Conservation (phyloP, 2,329 filamentous ascomycete species). For the Apiospora arundinis region DNA sequence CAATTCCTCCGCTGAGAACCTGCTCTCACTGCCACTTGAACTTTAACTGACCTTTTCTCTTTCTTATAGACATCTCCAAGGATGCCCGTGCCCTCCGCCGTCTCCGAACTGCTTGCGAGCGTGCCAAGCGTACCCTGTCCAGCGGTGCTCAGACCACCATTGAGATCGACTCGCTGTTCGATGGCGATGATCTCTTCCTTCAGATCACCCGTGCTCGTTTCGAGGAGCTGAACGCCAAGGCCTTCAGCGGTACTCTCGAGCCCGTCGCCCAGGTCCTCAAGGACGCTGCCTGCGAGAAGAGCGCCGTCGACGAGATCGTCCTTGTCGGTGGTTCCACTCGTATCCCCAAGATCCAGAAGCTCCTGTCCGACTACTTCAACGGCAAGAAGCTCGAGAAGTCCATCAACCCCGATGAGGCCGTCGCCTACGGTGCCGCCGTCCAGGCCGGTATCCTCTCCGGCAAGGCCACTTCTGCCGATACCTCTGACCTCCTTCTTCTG, state of each 20-base stretch:
- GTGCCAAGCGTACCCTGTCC: conserved; percentile 98
- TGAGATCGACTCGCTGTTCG: conserved; percentile 98
- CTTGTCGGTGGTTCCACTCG: conserved; percentile 98
- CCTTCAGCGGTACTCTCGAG: conserved; percentile 91
- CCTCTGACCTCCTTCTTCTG: conserved; percentile 90
- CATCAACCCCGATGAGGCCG: conserved; percentile 99
- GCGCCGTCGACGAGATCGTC: conserved; percentile 95
- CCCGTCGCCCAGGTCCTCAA: conserved; percentile 97
- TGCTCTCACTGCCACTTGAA: neutral
- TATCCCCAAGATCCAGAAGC: conserved; percentile 99
- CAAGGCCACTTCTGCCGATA: conserved; percentile 95
- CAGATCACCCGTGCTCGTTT: conserved; percentile 98
- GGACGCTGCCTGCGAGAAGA: conserved; percentile 88
- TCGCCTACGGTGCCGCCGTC: conserved; percentile 97
- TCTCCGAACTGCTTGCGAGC: conserved; percentile 97
- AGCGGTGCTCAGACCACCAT: conserved; percentile 97
- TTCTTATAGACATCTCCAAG: conserved; percentile 57
- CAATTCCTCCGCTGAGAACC: neutral
- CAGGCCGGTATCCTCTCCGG: conserved; percentile 98
- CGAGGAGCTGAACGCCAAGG: conserved; percentile 96
- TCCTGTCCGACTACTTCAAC: conserved; percentile 98
- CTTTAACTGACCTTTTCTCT: neutral
- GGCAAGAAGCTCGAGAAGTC: conserved; percentile 99
- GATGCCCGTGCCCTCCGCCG: conserved; percentile 93
- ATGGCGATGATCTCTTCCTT: conserved; percentile 96